Percentiles rank a stretch among this genome's conserved stretches.
These are phyloP conservation scores for Ophiostoma novo-ulmi DNA, from an alignment of 2,329 filamentous ascomycete species.

Conservation along the genomic window DNA sequence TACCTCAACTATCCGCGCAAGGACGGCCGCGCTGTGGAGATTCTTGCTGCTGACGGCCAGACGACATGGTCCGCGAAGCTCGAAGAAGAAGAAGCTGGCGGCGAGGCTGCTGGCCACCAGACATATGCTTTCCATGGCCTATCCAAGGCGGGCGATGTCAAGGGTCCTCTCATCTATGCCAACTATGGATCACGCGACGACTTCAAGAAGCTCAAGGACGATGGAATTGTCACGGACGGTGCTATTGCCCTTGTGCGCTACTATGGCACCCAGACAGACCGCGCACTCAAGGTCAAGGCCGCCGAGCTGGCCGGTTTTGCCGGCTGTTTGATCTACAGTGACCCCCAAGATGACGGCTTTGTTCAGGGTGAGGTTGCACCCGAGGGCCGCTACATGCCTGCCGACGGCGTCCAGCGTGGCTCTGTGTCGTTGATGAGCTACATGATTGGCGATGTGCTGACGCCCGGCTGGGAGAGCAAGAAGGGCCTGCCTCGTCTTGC, in stretches of 20 bases:
- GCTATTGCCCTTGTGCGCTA: slow-evolving; percentile 81
- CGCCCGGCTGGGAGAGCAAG: slow-evolving; percentile 76
- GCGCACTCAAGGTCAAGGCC: slow-evolving; percentile 79
- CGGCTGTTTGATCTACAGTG: slow-evolving; percentile 88
- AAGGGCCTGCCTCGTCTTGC: slow-evolving; percentile 59
- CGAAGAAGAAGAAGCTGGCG: slow-evolving; percentile 71
- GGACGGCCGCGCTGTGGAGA: slow-evolving; percentile 73
- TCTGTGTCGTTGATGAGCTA: slow-evolving; percentile 75
- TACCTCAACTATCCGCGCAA: slow-evolving; percentile 86
- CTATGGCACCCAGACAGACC: slow-evolving; percentile 66
- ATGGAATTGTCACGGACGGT: slow-evolving; percentile 67
- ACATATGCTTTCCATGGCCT: slow-evolving; percentile 82
- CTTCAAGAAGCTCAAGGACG: slow-evolving; percentile 66
- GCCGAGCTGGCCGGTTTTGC: slow-evolving; percentile 80
- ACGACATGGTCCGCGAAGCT: slow-evolving; percentile 71
- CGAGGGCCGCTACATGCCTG: slow-evolving; percentile 71
- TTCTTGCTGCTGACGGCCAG: slow-evolving; percentile 62
- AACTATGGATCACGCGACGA: slow-evolving; percentile 87
- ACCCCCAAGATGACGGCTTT: slow-evolving; percentile 76
- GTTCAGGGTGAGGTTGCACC: slow-evolving; percentile 67
- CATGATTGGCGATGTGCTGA: slow-evolving; percentile 86
- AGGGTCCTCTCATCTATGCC: slow-evolving; percentile 80
- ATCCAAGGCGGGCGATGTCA: slow-evolving; percentile 80
- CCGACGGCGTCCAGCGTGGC: slow-evolving; percentile 76
- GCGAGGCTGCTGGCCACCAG: slow-evolving; percentile 59